Percentiles rank a stretch among this genome's conserved stretches.
phyloP scores from a whole-genome alignment of 148 eudicot species.

The Chenopodium berlandieri region DNA sequence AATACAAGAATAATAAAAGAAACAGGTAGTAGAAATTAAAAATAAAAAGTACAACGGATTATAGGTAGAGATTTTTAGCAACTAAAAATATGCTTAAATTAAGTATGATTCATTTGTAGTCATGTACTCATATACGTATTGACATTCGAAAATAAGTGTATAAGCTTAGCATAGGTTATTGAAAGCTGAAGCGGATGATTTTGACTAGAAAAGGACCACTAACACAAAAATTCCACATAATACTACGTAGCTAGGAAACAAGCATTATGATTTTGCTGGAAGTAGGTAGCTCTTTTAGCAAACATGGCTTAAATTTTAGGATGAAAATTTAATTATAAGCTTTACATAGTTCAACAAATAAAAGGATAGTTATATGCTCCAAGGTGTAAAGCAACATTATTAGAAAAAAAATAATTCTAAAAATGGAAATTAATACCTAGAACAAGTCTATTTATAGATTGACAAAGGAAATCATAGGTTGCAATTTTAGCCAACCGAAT shows the following conservation, averaged over 20 bases:
- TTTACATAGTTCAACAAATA: background rate
- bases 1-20: too few relatives aligned
- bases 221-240: background rate
- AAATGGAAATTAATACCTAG: background rate
- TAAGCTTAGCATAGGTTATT: too few relatives aligned
- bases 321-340: background rate
- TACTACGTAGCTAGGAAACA: background rate
- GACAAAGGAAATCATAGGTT: background rate
- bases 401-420: background rate
- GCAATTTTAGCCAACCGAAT: slow-evolving; percentile 9
- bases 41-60: too few relatives aligned
- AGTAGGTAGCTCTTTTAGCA: background rate
- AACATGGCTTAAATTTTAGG: background rate
- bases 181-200: too few relatives aligned
- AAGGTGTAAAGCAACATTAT: background rate
- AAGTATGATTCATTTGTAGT: too few relatives aligned
- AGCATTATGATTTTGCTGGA: slow-evolving; percentile 5
- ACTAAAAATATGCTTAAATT: too few relatives aligned
- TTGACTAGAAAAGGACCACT: background rate
- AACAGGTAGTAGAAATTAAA: too few relatives aligned
- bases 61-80: too few relatives aligned
- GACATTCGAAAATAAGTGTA: too few relatives aligned
- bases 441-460: slow-evolving; percentile 6
- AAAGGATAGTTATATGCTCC: background rate
- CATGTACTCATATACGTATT: too few relatives aligned